phyloP scores from a whole-genome alignment of 2,329 filamentous ascomycete species.

The Westerdykella ornata region DNA sequence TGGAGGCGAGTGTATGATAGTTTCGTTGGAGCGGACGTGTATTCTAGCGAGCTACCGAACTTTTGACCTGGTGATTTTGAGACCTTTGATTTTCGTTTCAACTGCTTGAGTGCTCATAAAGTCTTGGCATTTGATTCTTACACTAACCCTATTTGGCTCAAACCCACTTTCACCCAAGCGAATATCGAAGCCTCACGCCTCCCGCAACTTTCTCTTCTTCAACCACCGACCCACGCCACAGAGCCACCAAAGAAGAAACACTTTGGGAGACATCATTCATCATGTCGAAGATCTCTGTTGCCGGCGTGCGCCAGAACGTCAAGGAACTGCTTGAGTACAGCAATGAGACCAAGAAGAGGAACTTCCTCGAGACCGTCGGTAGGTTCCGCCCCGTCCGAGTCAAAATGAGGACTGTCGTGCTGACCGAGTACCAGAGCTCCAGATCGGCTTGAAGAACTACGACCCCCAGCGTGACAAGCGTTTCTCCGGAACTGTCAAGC shows the following conservation, averaged over 20 bases:
- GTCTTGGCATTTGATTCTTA: no score
- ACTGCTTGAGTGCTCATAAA: no score
- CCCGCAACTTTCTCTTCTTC: constrained; percentile 10
- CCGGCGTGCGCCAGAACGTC: constrained; percentile 94
- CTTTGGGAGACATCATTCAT: constrained; percentile 47
- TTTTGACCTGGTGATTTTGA: no score
- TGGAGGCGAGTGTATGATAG: no score
- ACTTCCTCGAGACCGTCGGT: constrained; percentile 88
- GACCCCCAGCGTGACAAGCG: constrained; percentile 99
- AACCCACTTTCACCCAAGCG: background rate
- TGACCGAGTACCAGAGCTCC: constrained; percentile 42
- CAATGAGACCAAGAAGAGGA: constrained; percentile 90
- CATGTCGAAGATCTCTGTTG: constrained; percentile 75
- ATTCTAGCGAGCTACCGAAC: no score
- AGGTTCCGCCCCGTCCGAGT: no score
- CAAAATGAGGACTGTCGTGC: no score
- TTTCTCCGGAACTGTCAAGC: constrained; percentile 99
- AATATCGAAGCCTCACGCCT: constrained; percentile 9
- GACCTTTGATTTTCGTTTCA: no score
- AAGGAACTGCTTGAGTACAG: constrained; percentile 92
- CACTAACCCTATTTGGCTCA: background rate
- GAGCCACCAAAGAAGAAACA: constrained; percentile 35
- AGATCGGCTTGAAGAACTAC: constrained; percentile 45
- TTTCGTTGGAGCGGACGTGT: no score
- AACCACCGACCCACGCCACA: constrained; percentile 27